Evolutionary conservation across 495 filamentous ascomycete genomes (phyloP), one percentile per base, ranked within the genome.

Genomic region (Podospora australis): DNA sequence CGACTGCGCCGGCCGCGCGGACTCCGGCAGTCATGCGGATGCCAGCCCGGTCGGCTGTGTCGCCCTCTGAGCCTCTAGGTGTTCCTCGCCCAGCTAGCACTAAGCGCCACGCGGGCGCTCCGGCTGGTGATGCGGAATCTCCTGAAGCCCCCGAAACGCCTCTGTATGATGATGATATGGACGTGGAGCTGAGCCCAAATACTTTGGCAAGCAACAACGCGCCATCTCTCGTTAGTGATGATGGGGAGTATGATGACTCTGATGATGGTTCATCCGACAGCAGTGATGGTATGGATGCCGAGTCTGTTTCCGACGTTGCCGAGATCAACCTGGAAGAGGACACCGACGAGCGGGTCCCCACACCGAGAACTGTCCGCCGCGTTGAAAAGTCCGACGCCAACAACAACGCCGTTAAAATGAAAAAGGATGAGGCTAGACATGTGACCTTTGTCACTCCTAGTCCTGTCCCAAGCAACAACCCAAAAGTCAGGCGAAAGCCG

Each of bases 151-250:
- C 68, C 22, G 67, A 70, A 39, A 68, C 68, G 10, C 55, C 71
- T 17, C 65, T 70, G 40, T 70, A 73, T 41, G 63, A 72, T 13
- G 75, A 77, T 11, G 68, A 74, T 23, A 61, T 80, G 47, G 77
- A 81, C 40, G 70, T 70, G 22, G 84, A 88, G 42, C 69, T 92
- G 28, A 91, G 86, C 56, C 89, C 90, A 6, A 79, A 88, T 52
- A 88, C 88, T 5, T 70, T 84, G 24, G 79, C 87, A 26, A 87
- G 86, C 56, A 90, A 91, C 62, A 77, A 77, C 42, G 85, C 86
- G 9, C 90, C 90, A 10, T 91, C 87, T 34, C 70, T 96, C 45
- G 87, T 95, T 53, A 90, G 86, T 67, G 90, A 96, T 63, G 84
- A 90, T 60, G 85, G 81, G 45, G 83, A 86, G 56, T 86, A 89